Evolutionary conservation across 2,329 filamentous ascomycete genomes (phyloP), one percentile per base, ranked within the genome.

Genomic region (Thelonectria olida): DNA sequence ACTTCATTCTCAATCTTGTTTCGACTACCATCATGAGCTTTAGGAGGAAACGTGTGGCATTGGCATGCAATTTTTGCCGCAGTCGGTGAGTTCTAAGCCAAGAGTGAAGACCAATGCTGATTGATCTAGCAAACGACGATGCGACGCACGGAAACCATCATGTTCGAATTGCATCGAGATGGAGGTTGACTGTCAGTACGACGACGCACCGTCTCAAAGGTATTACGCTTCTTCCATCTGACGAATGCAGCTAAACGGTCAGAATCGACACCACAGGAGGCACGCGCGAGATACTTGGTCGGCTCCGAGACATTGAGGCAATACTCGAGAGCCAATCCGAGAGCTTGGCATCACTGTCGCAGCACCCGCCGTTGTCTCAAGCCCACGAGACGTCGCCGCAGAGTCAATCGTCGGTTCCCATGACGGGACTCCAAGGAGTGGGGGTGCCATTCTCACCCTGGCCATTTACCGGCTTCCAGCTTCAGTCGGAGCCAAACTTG

Each of bases 51-150:
- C 61, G 72, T 22, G 72, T 68, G 10, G 72, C 72, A n/a, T 31
- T 74, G 44, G 72, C 72, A 9, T 74, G 72, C 58, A 68, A 59
- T 1, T 73, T 69, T 44, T 74, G 72, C 45, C 70, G 72, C 19
- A 69, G 68, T 39, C 63, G 71, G 72, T 73, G 17, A 58, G 66
- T 56, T 15, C 13, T 57, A 22, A 48, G 12, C 12, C 34, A 19
- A 4, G n/a, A n/a, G n/a, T n/a, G n/a, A n/a, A n/a, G n/a, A n/a
- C n/a, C n/a, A n/a, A n/a, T n/a, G n/a, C n/a, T n/a, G n/a, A n/a
- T n/a, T n/a, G n/a, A n/a, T n/a, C n/a, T 23, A 74, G 71, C 23
- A 74, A 74, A 58, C 72, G 72, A 3, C 64, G 72, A 23, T 74
- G 72, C 50, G 72, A 74, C 59, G 72, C 69, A 5, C 60, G 39